phyloP scores from a whole-genome alignment of 331 rosid genomes.

The Malus hybrid region DNA sequence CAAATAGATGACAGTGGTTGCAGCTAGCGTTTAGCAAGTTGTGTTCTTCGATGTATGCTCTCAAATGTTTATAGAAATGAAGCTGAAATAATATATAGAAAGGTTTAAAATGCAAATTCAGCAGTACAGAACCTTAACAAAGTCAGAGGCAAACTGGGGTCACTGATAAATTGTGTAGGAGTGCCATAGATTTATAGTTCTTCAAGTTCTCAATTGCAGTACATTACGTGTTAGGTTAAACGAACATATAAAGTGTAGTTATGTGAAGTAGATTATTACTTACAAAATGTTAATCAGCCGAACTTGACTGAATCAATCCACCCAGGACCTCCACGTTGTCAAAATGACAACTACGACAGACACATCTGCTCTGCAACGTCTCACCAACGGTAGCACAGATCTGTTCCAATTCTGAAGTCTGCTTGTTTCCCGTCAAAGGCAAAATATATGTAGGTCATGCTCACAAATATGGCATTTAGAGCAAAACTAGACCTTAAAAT shows the following conservation, averaged over 20 bases:
- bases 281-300: constrained; percentile 28
- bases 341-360: constrained; percentile 55
- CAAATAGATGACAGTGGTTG: constrained; percentile 9
- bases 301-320: constrained; percentile 27
- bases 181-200: not conserved
- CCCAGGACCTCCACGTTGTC: constrained; percentile 53
- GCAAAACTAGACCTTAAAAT: not conserved
- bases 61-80: not conserved
- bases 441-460: constrained; percentile 4
- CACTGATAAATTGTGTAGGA: not conserved
- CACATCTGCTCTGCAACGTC: constrained; percentile 55
- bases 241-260: constrained; percentile 6
- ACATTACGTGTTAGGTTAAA: not conserved
- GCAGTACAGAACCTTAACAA: not conserved
- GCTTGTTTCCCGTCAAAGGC: constrained; percentile 58
- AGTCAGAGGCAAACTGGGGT: not conserved
- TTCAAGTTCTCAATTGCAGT: not conserved
- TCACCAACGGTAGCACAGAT: constrained; percentile 39
- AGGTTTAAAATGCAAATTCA: constrained; percentile 9
- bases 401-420: constrained; percentile 48
- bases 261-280: constrained; percentile 18
- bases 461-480: not conserved
- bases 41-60: not conserved
- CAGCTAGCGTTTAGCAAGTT: constrained; percentile 2
- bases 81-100: not conserved